These are phyloP conservation scores for Gillenia trifoliata DNA, from an alignment of 306 rosid species.

Conservation along the genomic window DNA sequence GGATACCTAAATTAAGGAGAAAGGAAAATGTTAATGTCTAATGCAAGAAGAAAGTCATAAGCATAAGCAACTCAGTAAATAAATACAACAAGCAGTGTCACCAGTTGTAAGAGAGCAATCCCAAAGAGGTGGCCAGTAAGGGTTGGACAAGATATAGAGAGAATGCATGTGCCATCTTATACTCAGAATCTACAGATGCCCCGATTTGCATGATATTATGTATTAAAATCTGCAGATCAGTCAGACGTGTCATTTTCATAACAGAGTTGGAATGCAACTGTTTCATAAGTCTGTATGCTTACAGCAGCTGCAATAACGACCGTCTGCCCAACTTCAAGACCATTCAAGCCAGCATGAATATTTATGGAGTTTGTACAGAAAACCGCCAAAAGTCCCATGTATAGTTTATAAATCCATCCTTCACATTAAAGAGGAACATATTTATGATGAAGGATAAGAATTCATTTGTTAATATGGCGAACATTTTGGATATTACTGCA, in stretches of 20 bases:
- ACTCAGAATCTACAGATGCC: slow-evolving; percentile 58
- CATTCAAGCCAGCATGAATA: slow-evolving; percentile 91
- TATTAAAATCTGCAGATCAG: slow-evolving; percentile 58
- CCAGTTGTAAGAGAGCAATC: slow-evolving; percentile 71
- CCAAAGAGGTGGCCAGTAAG: slow-evolving; percentile 70
- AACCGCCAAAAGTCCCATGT: slow-evolving; percentile 93
- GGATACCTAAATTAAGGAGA: slow-evolving; percentile 71
- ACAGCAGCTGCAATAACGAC: slow-evolving; percentile 77
- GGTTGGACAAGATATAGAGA: slow-evolving; percentile 82
- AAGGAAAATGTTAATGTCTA: slow-evolving; percentile 13
- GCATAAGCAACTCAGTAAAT: slow-evolving; percentile 4
- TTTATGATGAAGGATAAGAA: not conserved
- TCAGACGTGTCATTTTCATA: slow-evolving; percentile 14
- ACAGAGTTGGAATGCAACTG: slow-evolving; percentile 9
- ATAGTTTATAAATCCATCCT: slow-evolving; percentile 93
- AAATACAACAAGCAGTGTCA: slow-evolving; percentile 19
- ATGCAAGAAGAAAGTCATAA: slow-evolving; percentile 11
- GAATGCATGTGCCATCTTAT: slow-evolving; percentile 86
- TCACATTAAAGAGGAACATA: slow-evolving; percentile 1
- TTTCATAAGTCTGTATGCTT: slow-evolving; percentile 32
- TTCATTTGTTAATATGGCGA: not conserved
- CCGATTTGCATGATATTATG: slow-evolving; percentile 90
- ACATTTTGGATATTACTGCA: not conserved
- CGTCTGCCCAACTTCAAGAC: slow-evolving; percentile 92
- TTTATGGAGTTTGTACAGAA: slow-evolving; percentile 95